phyloP scores from a whole-genome alignment of 2,329 filamentous ascomycete genomes.

The Ascochyta viciae-villosae region DNA sequence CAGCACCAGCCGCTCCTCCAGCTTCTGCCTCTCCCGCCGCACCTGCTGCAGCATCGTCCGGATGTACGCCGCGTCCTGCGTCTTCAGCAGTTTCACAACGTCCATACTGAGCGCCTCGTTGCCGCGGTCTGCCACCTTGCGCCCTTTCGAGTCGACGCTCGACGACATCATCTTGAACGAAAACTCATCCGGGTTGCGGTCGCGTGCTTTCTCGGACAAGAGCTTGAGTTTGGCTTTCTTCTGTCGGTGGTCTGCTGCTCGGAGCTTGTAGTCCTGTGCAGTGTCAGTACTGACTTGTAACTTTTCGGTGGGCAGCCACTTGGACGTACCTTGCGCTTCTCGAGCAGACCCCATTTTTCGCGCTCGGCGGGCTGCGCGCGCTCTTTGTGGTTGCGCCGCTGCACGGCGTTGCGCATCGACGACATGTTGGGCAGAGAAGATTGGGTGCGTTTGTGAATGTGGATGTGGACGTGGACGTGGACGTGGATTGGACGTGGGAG shows the following conservation, averaged over 20 bases:
- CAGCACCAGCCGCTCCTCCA: conserved; percentile 50
- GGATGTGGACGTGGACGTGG: neutral
- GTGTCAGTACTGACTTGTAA: neutral
- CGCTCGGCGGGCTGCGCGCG: conserved; percentile 86
- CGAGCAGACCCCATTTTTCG: conserved; percentile 85
- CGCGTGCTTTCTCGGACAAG: conserved; percentile 65
- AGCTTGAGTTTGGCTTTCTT: conserved; percentile 67
- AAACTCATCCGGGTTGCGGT: conserved; percentile 72
- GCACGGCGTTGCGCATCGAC: conserved; percentile 52
- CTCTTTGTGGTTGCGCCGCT: conserved; percentile 87
- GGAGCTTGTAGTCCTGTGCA: conserved; percentile 68
- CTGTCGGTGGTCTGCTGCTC: conserved; percentile 67
- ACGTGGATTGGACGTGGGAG: neutral
- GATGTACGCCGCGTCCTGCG: conserved; percentile 69
- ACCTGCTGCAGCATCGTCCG: conserved; percentile 64
- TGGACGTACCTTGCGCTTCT: conserved; percentile 77
- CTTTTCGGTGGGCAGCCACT: neutral
- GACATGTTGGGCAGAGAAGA: conserved; percentile 30
- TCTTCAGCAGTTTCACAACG: conserved; percentile 69
- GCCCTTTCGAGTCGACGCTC: conserved; percentile 55
- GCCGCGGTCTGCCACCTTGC: conserved; percentile 53
- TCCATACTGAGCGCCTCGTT: conserved; percentile 59
- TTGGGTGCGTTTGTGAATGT: neutral
- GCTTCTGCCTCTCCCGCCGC: conserved; percentile 60
- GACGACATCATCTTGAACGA: conserved; percentile 68